Evolutionary conservation across 306 rosid genomes (phyloP).

Genomic region (Sechiopsis laciniata): DNA sequence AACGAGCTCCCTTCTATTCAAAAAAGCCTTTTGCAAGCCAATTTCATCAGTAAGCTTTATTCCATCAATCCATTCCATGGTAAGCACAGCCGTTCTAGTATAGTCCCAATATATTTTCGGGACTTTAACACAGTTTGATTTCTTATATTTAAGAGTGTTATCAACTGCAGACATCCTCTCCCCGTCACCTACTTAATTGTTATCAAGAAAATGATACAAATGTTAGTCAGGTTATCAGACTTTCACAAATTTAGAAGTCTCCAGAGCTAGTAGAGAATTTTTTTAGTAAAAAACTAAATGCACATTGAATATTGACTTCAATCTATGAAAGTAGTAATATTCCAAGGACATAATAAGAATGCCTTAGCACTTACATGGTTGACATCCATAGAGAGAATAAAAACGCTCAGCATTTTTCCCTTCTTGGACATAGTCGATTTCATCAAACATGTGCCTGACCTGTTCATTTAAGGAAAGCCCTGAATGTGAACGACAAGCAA

Average conservation of each 20-base stretch:
- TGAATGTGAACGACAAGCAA: constrained; percentile 24
- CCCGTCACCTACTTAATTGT: constrained; percentile 31
- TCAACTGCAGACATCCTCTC: constrained; percentile 34
- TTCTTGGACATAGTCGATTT: constrained; percentile 83
- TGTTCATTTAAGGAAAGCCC: constrained; percentile 38
- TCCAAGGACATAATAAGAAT: constrained; percentile 8
- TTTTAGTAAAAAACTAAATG: background rate
- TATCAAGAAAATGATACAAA: constrained; percentile 3
- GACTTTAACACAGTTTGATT: constrained; percentile 48
- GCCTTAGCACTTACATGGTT: constrained; percentile 47
- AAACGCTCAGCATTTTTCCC: constrained; percentile 91
- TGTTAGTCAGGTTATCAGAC: constrained; percentile 1
- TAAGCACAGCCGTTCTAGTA: constrained; percentile 66
- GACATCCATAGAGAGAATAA: constrained; percentile 59
- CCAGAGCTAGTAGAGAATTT: background rate
- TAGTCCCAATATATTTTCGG: constrained; percentile 90
- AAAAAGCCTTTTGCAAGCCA: constrained; percentile 50
- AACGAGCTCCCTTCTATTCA: constrained; percentile 74
- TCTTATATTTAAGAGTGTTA: constrained; percentile 25
- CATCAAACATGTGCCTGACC: constrained; percentile 99
- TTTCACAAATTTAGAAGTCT: background rate
- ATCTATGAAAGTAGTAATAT: background rate
- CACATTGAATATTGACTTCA: constrained; percentile 2
- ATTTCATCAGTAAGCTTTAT: constrained; percentile 87
- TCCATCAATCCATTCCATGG: constrained; percentile 98